phyloP scores from a whole-genome alignment of 163 green algal species.

The Chloromonas sp. region DNA sequence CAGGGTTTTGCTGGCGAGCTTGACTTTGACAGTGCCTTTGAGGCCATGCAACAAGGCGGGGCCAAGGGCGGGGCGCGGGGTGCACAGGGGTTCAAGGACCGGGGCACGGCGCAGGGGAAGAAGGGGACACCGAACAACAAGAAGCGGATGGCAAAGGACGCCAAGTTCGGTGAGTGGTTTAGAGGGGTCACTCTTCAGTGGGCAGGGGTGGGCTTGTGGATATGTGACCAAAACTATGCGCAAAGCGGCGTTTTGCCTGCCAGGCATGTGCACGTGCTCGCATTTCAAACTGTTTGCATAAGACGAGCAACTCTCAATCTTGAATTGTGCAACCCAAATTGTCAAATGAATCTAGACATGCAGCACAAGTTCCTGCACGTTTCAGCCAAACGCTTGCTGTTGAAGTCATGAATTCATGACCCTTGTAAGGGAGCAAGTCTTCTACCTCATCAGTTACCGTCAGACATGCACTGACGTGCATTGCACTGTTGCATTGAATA shows the following conservation, averaged over 20 bases:
- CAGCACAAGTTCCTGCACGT: too few species aligned
- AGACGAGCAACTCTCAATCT: background rate
- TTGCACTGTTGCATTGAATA: background rate
- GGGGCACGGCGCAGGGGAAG: background rate
- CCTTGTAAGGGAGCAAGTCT: background rate
- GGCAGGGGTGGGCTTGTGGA: background rate
- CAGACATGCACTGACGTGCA: background rate
- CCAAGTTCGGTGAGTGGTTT: constrained; percentile 63
- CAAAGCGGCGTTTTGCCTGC: background rate
- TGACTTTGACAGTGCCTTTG: constrained; percentile 67
- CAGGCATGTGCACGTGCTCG: background rate
- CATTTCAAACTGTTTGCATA: background rate
- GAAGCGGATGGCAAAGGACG: constrained; percentile 66
- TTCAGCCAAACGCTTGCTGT: too few species aligned
- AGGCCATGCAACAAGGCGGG: constrained; percentile 19
- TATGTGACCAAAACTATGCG: background rate
- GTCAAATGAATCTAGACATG: too few species aligned
- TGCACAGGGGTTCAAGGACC: background rate
- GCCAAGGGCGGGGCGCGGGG: too few species aligned
- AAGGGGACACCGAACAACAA: constrained; percentile 40
- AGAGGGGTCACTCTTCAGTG: background rate
- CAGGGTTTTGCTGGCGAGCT: constrained; percentile 71
- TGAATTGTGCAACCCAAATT: too few species aligned
- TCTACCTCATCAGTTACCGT: background rate
- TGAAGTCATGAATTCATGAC: background rate